A percentile compares a stretch with the other conserved stretches of the same genome.
These are phyloP conservation scores for Cochlearia excelsa DNA, from an alignment of 345 rosid genomes.

Conservation along the genomic window DNA sequence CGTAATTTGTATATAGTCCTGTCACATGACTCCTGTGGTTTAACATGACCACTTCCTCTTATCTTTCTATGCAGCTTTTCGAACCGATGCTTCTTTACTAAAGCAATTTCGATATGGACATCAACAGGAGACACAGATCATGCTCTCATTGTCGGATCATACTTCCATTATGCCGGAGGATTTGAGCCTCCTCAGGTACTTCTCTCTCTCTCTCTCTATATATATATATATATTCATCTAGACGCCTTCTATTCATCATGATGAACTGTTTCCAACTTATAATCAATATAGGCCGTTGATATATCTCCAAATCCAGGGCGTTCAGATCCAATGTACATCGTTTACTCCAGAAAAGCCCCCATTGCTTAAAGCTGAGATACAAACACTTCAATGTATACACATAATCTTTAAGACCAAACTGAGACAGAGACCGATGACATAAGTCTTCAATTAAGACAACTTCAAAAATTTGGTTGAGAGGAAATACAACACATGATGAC, in stretches of 20 bases:
- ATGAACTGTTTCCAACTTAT: slow-evolving; percentile 17
- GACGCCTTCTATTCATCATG: background rate
- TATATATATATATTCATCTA: slow-evolving; percentile 2
- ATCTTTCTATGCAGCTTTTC: slow-evolving; percentile 57
- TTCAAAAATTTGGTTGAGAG: background rate
- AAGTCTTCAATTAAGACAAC: background rate
- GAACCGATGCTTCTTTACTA: slow-evolving; percentile 82
- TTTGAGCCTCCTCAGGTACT: slow-evolving; percentile 85
- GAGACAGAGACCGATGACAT: background rate
- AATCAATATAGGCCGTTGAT: slow-evolving; percentile 67
- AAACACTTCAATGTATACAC: background rate
- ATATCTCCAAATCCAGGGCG: slow-evolving; percentile 88
- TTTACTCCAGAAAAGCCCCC: slow-evolving; percentile 64
- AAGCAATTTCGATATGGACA: slow-evolving; percentile 93
- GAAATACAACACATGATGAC: too few relatives aligned
- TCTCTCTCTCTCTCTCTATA: background rate
- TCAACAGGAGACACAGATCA: slow-evolving; percentile 90
- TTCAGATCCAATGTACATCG: slow-evolving; percentile 81
- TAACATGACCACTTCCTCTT: background rate
- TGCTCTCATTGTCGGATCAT: slow-evolving; percentile 74
- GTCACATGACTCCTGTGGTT: background rate
- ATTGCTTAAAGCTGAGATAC: slow-evolving; percentile 34
- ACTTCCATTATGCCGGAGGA: slow-evolving; percentile 87
- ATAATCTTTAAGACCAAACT: background rate
- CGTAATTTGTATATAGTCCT: background rate